Evolutionary conservation across 805 yeast genomes (phyloP).

Genomic region (Ogataea methylovora): DNA sequence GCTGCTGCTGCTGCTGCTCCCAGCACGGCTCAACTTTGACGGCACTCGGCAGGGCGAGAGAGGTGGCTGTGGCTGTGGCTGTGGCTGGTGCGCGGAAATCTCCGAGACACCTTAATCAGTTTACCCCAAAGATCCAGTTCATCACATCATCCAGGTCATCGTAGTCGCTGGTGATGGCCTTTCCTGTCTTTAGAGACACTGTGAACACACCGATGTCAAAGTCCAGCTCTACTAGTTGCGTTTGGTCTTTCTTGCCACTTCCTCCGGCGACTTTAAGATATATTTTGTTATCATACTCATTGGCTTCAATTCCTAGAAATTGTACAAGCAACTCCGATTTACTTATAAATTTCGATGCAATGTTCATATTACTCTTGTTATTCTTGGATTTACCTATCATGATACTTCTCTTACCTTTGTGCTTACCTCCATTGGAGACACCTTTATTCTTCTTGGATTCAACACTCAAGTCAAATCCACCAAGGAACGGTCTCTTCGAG

Average conservation of each 20-base stretch:
- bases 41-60: background rate
- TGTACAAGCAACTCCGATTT: slow-evolving; percentile 9
- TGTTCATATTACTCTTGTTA: background rate
- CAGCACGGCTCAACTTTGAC: too few relatives aligned
- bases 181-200: slow-evolving; percentile 11
- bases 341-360: background rate
- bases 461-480: background rate
- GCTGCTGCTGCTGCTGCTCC: too few relatives aligned
- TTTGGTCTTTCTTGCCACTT: slow-evolving; percentile 1
- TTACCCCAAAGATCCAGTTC: slow-evolving; percentile 14
- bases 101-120: background rate
- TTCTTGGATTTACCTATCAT: too few relatives aligned
- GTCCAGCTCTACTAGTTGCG: slow-evolving; percentile 5
- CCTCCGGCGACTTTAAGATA: slow-evolving; percentile 1
- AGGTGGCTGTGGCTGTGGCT: too few relatives aligned
- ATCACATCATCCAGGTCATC: slow-evolving; percentile 11
- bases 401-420: background rate
- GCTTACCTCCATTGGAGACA: background rate
- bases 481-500: slow-evolving; percentile 2
- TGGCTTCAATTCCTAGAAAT: slow-evolving; percentile 11
- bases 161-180: background rate
- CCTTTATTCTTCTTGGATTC: background rate
- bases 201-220: slow-evolving; percentile 17
- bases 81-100: too few relatives aligned
- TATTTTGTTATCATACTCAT: background rate